Conservation (phyloP, 768 basidiomycete genomes). For the Trametes coccinea region DNA sequence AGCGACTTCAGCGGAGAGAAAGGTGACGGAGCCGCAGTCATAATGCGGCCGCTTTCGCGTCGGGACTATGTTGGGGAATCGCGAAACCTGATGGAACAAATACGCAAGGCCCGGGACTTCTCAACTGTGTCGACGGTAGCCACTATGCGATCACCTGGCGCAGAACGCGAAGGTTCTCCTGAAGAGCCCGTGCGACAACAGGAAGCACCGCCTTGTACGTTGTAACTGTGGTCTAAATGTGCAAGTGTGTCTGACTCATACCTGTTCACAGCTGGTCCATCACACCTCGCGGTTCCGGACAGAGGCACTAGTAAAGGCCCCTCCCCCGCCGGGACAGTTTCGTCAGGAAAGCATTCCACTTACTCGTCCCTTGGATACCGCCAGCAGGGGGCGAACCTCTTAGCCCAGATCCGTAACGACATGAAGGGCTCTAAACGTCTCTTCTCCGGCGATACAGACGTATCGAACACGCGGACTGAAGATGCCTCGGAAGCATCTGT, state of each 20-base stretch:
- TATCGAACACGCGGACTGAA: conserved; percentile 39
- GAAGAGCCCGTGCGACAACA: neutral
- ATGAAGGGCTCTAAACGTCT: conserved; percentile 73
- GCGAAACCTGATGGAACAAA: conserved; percentile 74
- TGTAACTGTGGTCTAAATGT: neutral
- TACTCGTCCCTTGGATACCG: conserved; percentile 72
- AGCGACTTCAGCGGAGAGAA: conserved; percentile 55
- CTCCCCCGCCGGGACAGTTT: conserved; percentile 25
- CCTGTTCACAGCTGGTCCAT: conserved; percentile 6
- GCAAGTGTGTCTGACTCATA: neutral
- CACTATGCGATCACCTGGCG: conserved; percentile 39
- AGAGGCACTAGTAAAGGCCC: conserved; percentile 24
- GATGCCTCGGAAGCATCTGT: conserved; percentile 16
- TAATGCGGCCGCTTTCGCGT: conserved; percentile 52
- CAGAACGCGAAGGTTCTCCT: conserved; percentile 3
- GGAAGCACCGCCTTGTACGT: conserved; percentile 2
- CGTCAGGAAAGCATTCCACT: conserved; percentile 35
- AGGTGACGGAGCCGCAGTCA: conserved; percentile 46
- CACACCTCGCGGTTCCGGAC: conserved; percentile 18
- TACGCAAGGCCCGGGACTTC: conserved; percentile 74
- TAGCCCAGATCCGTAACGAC: conserved; percentile 84
- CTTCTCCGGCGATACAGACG: conserved; percentile 66
- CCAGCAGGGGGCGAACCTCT: conserved; percentile 73
- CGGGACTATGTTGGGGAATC: conserved; percentile 81
- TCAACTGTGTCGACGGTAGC: conserved; percentile 70